phyloP scores from a whole-genome alignment of 768 basidiomycete species.

The Hericium rajendrae region DNA sequence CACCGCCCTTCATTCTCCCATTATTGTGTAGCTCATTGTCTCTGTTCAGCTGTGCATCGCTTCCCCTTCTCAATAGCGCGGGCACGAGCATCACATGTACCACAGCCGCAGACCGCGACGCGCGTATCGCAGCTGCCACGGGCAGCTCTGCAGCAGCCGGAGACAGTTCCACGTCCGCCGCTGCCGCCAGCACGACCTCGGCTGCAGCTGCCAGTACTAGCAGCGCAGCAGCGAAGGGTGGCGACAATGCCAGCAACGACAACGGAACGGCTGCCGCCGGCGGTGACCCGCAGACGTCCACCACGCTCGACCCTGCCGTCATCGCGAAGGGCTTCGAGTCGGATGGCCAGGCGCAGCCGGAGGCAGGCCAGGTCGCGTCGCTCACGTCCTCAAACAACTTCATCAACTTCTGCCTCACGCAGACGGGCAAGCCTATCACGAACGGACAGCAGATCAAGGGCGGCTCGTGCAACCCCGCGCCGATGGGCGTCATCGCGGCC shows the following conservation, averaged over 20 bases:
- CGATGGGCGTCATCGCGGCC: constrained; percentile 36
- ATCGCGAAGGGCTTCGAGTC: constrained; percentile 36
- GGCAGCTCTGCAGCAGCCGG: not conserved
- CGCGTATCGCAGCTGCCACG: constrained; percentile 34
- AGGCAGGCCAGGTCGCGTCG: constrained; percentile 38
- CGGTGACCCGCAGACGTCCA: constrained; percentile 4
- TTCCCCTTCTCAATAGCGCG: constrained; percentile 39
- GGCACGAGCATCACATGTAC: constrained; percentile 47
- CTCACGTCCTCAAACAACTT: constrained; percentile 55
- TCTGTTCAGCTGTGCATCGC: constrained; percentile 25
- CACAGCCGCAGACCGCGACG: constrained; percentile 34
- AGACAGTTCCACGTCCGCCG: no score
- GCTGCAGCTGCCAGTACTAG: no score
- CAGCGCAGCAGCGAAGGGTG: not conserved
- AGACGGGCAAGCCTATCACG: constrained; percentile 28
- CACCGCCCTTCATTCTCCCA: not conserved
- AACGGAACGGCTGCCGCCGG: not conserved
- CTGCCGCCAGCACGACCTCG: no score
- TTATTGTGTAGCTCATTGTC: not conserved
- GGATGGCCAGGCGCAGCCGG: constrained; percentile 34
- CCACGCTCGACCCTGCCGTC: constrained; percentile 32
- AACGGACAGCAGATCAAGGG: constrained; percentile 30
- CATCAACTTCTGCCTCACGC: constrained; percentile 43
- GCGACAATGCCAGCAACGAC: not conserved
- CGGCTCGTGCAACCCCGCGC: constrained; percentile 29